Conservation (phyloP, 2,329 filamentous ascomycete genomes). For the Xylariales sp. region DNA sequence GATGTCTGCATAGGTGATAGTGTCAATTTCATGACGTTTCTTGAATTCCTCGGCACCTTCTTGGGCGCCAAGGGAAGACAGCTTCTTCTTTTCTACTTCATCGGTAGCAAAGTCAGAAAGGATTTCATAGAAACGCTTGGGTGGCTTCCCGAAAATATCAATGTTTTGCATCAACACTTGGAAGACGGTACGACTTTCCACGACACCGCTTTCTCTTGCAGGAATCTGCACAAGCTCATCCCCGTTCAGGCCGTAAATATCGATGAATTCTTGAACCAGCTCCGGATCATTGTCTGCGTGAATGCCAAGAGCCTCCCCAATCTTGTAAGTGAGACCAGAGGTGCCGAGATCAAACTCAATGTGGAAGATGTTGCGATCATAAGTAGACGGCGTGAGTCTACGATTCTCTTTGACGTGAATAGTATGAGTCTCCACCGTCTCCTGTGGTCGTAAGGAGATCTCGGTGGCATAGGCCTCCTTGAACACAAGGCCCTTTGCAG, state of each 20-base stretch:
- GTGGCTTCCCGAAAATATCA: conserved; percentile 93
- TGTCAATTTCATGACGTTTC: conserved; percentile 84
- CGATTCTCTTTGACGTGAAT: conserved; percentile 94
- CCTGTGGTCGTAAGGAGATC: conserved; percentile 73
- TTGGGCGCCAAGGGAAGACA: conserved; percentile 69
- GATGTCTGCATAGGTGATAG: conserved; percentile 83
- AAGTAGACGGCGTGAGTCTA: conserved; percentile 78
- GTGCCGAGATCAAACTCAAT: conserved; percentile 95
- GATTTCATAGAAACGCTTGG: conserved; percentile 95
- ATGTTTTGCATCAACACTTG: conserved; percentile 89
- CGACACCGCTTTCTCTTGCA: conserved; percentile 69
- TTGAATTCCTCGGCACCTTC: conserved; percentile 90
- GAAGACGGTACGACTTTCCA: conserved; percentile 88
- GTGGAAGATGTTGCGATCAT: conserved; percentile 99
- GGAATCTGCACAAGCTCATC: conserved; percentile 88
- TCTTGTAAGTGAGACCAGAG: conserved; percentile 91
- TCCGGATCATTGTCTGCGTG: conserved; percentile 87
- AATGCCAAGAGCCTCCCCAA: conserved; percentile 93
- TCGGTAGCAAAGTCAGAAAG: conserved; percentile 83
- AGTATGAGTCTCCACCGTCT: conserved; percentile 78
- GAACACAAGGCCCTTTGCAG: conserved; percentile 84
- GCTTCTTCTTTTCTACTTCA: conserved; percentile 73
- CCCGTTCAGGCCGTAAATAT: conserved; percentile 78
- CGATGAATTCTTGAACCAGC: conserved; percentile 80
- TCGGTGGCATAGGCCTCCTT: conserved; percentile 87